A percentile compares a stretch with the other conserved stretches of the same genome.
These are phyloP conservation scores for Solanum corneliomulleri DNA, from an alignment of 257 asterid genomes.

Conservation along the genomic window DNA sequence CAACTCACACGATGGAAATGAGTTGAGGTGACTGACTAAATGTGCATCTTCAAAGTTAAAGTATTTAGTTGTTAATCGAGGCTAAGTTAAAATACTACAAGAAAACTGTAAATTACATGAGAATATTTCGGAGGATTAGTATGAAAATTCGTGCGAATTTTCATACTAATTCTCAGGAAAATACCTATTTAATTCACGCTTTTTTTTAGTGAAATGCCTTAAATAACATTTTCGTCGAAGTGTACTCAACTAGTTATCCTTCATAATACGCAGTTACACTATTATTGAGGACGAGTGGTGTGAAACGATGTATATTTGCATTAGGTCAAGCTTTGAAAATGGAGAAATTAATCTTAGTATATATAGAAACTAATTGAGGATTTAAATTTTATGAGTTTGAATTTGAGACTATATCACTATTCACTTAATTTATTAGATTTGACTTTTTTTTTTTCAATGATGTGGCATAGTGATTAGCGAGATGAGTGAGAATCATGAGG, in stretches of 20 bases:
- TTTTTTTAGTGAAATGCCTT: too few relatives aligned
- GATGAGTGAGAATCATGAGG: neutral
- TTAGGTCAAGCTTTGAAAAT: neutral
- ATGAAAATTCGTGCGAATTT: too few relatives aligned
- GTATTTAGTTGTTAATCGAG: neutral
- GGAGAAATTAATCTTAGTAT: neutral
- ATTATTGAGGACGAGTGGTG: fast-evolving
- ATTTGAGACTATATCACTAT: neutral
- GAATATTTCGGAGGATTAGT: fast-evolving
- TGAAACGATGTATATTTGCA: too few relatives aligned
- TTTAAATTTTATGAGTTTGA: neutral
- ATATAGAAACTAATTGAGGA: neutral
- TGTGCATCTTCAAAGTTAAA: neutral
- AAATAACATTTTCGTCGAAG: neutral
- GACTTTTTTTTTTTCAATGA: too few relatives aligned
- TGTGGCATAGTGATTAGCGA: neutral
- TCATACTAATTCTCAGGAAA: too few relatives aligned
- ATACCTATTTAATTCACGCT: too few relatives aligned
- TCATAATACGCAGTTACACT: neutral
- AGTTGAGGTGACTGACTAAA: neutral
- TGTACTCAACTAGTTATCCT: neutral
- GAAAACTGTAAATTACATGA: too few relatives aligned
- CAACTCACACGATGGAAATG: fast-evolving
- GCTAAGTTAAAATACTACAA: neutral
- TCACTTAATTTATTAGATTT: neutral